Evolutionary conservation across 208 protist genomes (phyloP), one percentile per base, ranked within the genome.

Genomic region (Trypanosoma congolense): DNA sequence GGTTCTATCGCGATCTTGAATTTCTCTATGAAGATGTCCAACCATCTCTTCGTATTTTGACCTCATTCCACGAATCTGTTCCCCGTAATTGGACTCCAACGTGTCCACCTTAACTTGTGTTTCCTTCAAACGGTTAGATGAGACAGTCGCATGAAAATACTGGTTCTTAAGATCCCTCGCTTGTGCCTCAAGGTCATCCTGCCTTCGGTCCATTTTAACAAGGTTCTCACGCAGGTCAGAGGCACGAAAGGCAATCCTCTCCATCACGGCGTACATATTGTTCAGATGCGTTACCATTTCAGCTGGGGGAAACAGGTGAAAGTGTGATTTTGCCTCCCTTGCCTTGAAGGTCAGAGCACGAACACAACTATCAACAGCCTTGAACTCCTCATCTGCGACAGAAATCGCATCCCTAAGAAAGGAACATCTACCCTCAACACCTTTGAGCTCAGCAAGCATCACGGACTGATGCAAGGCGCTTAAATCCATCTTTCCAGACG

Each of bases 251-350:
- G 79, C 87, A 28, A 94, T 73, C 59, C 79, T 74, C 49, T 94
- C 83, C 75, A 87, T 77, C 4, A 90, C 73, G 40, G 43, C 65
- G 67, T 90, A 94, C 22, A 94, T 71, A 50, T 91, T 79, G 58
- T 91, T 91, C 72, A 94, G 70, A 62, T 90, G 79, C 24, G 40
- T 50, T 21, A 90, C 76, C 83, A 94, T 91, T 57, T 90, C 87
- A 0, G 70, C 70, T 4, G 87, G 87, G 14, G 83, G 80, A 10
- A 94, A 66, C 4, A 90, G 54, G 56, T 91, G 87, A 67, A 94
- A 94, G 56, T 90, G 75, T 24, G 74, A 59, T 40, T 70, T 82
- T 6, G 54, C 49, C 18, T 69, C 46, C 14, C 80, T 68, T 19
- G 79, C 60, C 1, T 70, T 76, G 4, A 64, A 51, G 16, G 70